Evolutionary conservation across 805 yeast genomes (phyloP).

Genomic region (Metschnikowia santaceciliae): DNA sequence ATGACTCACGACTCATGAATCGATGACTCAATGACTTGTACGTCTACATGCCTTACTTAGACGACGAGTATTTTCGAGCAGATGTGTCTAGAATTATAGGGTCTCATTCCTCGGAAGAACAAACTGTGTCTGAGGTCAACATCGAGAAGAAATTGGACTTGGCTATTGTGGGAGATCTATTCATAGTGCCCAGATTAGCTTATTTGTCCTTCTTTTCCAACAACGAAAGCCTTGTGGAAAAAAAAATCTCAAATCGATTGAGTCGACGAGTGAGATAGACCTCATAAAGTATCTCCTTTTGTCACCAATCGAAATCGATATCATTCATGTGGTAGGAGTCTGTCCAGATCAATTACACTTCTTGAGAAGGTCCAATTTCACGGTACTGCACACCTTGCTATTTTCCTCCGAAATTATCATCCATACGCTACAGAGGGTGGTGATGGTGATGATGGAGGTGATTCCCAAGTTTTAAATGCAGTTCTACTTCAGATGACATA

Average conservation of each 20-base stretch:
- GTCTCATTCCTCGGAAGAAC: conserved; percentile 23
- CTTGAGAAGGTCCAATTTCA: conserved; percentile 31
- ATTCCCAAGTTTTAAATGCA: conserved; percentile 25
- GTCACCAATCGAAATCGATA: conserved; percentile 44
- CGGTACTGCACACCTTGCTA: conserved; percentile 28
- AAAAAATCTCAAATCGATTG: conserved; percentile 19
- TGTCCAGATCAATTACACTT: conserved; percentile 55
- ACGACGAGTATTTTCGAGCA: conserved; percentile 32
- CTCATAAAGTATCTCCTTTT: conserved; percentile 35
- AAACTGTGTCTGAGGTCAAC: conserved; percentile 20
- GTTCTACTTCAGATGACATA: conserved; percentile 56
- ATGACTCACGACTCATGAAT: no score
- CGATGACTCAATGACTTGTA: conserved; percentile 21
- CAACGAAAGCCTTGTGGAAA: conserved; percentile 26
- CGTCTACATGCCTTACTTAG: conserved; percentile 50
- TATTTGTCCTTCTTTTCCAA: conserved; percentile 38
- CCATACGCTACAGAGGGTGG: conserved; percentile 39
- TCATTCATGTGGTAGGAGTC: conserved; percentile 46
- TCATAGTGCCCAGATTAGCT: conserved; percentile 39
- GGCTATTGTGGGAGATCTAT: conserved; percentile 35
- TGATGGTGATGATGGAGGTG: conserved; percentile 40
- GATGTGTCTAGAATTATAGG: conserved; percentile 33
- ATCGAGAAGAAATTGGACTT: conserved; percentile 32
- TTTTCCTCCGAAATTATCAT: conserved; percentile 28
- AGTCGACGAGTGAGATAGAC: conserved; percentile 23